A percentile compares a stretch with the other conserved stretches of the same genome.
Conservation (phyloP, 2,329 filamentous ascomycete species). For the Mycosphaerella arachidis region DNA sequence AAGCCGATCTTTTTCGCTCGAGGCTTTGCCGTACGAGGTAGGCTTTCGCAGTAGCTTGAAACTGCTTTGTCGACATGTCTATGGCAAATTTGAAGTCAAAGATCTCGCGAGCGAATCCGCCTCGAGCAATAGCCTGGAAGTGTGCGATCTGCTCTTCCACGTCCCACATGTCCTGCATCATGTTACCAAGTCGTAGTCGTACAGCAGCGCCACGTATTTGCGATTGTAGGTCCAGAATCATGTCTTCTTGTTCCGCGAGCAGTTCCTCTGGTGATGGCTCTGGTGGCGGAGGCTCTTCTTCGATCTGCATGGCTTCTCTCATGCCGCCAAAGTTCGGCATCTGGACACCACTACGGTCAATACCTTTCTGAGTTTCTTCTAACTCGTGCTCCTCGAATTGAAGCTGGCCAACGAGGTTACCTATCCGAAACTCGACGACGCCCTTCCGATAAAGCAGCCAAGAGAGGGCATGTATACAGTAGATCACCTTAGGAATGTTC, state of each 20-base stretch:
- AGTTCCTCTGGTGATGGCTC: constrained; percentile 86
- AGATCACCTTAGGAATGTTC: constrained; percentile 98
- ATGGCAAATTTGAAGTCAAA: constrained; percentile 77
- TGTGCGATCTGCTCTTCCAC: constrained; percentile 72
- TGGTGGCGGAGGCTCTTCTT: constrained; percentile 69
- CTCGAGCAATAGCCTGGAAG: constrained; percentile 80
- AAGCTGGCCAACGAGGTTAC: constrained; percentile 90
- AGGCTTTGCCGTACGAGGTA: constrained; percentile 65
- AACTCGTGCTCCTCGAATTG: constrained; percentile 97
- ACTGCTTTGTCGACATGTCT: constrained; percentile 69
- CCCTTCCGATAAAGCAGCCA: constrained; percentile 96
- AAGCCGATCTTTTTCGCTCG: constrained; percentile 60
- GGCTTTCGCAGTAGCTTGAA: constrained; percentile 77
- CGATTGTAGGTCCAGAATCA: constrained; percentile 76
- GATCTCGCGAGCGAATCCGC: constrained; percentile 81
- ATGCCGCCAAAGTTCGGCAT: constrained; percentile 99
- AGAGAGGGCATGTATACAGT: constrained; percentile 94
- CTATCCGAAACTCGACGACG: constrained; percentile 91
- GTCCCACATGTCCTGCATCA: constrained; percentile 89
- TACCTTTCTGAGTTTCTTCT: constrained; percentile 91
- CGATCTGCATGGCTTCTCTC: constrained; percentile 89
- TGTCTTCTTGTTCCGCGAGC: constrained; percentile 67
- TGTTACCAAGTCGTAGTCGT: constrained; percentile 69
- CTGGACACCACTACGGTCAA: constrained; percentile 88
- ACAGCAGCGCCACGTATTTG: constrained; percentile 78